These are phyloP conservation scores for Smallanthus sonchifolius DNA, from an alignment of 129 eudicot genomes.

Conservation along the genomic window DNA sequence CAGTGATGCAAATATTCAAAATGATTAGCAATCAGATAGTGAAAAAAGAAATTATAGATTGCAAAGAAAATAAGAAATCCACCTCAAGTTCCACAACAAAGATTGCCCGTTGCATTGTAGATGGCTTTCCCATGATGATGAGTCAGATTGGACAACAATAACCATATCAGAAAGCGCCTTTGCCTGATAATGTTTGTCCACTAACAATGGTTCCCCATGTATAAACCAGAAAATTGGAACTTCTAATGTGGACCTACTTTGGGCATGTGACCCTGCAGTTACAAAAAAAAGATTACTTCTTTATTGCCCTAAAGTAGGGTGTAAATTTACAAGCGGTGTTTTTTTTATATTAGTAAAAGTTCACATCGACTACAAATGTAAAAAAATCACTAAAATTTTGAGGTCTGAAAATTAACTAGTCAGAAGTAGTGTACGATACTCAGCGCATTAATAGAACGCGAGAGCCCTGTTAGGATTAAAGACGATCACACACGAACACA, in stretches of 20 bases:
- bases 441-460: background rate
- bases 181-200: slow-evolving; percentile 96
- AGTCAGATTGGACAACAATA: slow-evolving; percentile 85
- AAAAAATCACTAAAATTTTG: background rate
- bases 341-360: too few relatives aligned
- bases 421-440: background rate
- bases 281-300: slow-evolving; percentile 21
- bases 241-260: slow-evolving; percentile 80
- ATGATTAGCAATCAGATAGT: background rate
- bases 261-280: slow-evolving; percentile 76
- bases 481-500: too few relatives aligned
- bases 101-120: slow-evolving; percentile 90
- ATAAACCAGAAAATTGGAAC: slow-evolving; percentile 95
- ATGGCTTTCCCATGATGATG: slow-evolving; percentile 91
- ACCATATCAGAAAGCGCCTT: slow-evolving; percentile 96
- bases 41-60: background rate
- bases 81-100: slow-evolving; percentile 86
- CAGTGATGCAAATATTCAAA: slow-evolving; percentile 10
- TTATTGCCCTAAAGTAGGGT: background rate
- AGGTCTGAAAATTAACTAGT: background rate
- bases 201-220: slow-evolving; percentile 72
- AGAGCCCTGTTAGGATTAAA: too few relatives aligned
- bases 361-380: background rate
- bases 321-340: background rate
- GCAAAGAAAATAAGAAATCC: background rate